A percentile compares a stretch with the other conserved stretches of the same genome.
These are phyloP conservation scores for Vigna radiata DNA, from an alignment of 306 rosid genomes.

Conservation along the genomic window DNA sequence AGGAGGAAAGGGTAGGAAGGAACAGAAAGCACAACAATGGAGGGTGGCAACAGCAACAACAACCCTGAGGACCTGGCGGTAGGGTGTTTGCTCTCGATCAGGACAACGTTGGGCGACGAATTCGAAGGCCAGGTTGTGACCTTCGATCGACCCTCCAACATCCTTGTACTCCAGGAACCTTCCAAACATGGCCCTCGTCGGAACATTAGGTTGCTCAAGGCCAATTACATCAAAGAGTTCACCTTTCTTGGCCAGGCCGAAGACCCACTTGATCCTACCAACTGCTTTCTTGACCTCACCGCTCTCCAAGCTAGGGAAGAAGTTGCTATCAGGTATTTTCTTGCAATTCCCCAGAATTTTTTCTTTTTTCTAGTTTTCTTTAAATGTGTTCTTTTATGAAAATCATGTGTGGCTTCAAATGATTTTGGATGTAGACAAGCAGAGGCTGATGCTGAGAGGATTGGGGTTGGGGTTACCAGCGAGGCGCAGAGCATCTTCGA, in stretches of 20 bases:
- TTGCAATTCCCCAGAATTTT: background rate
- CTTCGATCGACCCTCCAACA: conserved; percentile 84
- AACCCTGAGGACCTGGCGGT: conserved; percentile 71
- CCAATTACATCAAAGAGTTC: conserved; percentile 79
- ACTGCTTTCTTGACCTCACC: conserved; percentile 68
- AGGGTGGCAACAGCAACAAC: conserved; percentile 50
- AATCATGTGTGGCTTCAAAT: background rate
- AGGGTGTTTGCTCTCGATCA: conserved; percentile 82
- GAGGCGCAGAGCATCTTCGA: conserved; percentile 94
- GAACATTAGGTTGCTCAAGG: conserved; percentile 75
- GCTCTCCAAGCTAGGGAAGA: conserved; percentile 80
- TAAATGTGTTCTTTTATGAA: background rate
- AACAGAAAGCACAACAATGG: conserved; percentile 37
- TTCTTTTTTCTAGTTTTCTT: background rate
- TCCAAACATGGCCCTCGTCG: conserved; percentile 67
- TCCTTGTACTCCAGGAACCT: conserved; percentile 87
- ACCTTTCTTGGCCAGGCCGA: conserved; percentile 66
- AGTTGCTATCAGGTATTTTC: conserved; percentile 67
- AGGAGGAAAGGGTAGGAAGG: background rate
- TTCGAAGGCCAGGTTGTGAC: conserved; percentile 86
- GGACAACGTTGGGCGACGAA: conserved; percentile 85
- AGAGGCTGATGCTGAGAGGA: conserved; percentile 86
- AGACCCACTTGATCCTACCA: conserved; percentile 77
- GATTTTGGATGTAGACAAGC: conserved; percentile 66
- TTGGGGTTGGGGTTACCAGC: conserved; percentile 89